phyloP scores from a whole-genome alignment of 805 yeast genomes.

The Wickerhamomyces chambardii region DNA sequence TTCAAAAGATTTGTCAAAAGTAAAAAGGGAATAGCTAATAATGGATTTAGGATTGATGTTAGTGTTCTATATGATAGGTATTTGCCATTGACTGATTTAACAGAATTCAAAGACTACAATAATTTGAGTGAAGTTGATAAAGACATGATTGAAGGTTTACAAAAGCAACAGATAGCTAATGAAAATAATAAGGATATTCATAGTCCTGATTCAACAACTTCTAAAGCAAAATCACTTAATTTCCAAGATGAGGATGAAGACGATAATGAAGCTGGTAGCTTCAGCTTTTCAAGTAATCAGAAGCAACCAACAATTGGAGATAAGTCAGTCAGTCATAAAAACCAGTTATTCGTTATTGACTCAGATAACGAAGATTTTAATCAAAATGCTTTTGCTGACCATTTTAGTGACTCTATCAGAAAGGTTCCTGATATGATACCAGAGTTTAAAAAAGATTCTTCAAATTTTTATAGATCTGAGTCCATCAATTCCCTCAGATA shows the following conservation, averaged over 20 bases:
- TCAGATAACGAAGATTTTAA: no score
- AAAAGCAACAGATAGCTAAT: not conserved
- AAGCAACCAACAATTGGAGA: no score
- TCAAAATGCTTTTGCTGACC: no score
- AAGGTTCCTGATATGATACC: no score
- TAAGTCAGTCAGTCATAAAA: no score
- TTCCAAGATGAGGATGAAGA: slow-evolving; percentile 1
- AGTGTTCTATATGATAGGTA: slow-evolving; percentile 3
- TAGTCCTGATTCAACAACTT: not conserved
- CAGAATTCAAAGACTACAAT: not conserved
- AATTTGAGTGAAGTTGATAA: not conserved
- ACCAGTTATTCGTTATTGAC: no score
- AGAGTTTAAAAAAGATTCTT: no score
- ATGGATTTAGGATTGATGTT: slow-evolving; percentile 5
- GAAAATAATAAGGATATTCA: not conserved
- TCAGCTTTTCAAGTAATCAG: no score
- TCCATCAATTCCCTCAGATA: no score
- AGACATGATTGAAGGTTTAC: not conserved
- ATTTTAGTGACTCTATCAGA: no score
- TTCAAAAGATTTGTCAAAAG: slow-evolving; percentile 29
- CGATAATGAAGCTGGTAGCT: no score
- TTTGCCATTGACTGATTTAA: not conserved
- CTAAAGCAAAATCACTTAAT: not conserved
- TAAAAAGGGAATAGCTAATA: slow-evolving; percentile 4
- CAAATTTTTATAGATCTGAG: no score